Evolutionary conservation across 805 yeast genomes (phyloP), one percentile per base, ranked within the genome.

Genomic region (Pichia cephalocereana): DNA sequence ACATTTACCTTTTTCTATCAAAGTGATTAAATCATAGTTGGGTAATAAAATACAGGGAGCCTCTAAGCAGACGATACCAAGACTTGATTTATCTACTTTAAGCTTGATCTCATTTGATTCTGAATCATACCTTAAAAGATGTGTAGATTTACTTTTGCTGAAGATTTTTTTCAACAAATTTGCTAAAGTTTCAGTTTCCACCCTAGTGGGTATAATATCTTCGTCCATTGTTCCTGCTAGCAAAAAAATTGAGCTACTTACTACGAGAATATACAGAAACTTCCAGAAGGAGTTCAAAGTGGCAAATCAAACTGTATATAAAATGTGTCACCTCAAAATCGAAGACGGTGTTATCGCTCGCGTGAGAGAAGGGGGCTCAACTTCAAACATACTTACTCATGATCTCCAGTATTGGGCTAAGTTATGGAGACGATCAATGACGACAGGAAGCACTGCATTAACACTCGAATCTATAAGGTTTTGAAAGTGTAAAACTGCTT

Each of bases 321-420:
- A 34, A 34, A 14, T 34, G 37, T 34, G 37, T 34, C 37, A 34
- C 8, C n/a, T 15, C 2, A 14, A 30, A 30, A 11, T 12, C 14
- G 32, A 30, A 30, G 32, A 10, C 32, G 32, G 32, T 12, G 32
- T 30, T 30, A 30, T 30, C 32, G 32, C 37, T 34, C 37, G 37
- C 37, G 37, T 34, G n/a, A 23, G 17, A 14, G 17, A 14, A 30
- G 17, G 37, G n/a, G 37, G 37, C 37, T 34, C 17, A 34, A 4
- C 37, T 8, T 9, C 2, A 15, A 1, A 34, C n/a, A 7, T 14
- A 9, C n/a, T 14, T 14, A 12, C 8, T 37, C n/a, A 91, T 0
- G 97, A 89, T 52, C 99, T 71, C 99, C 99, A 95, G 62, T 93
- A 93, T 62, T 93, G 99, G 0, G 99, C 97, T 62, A 93, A 74